Percentiles rank a stretch among this genome's conserved stretches.
Evolutionary conservation across 371 early-diverging fungal species (phyloP).

Genomic region (Lichtheimia hyalospora): DNA sequence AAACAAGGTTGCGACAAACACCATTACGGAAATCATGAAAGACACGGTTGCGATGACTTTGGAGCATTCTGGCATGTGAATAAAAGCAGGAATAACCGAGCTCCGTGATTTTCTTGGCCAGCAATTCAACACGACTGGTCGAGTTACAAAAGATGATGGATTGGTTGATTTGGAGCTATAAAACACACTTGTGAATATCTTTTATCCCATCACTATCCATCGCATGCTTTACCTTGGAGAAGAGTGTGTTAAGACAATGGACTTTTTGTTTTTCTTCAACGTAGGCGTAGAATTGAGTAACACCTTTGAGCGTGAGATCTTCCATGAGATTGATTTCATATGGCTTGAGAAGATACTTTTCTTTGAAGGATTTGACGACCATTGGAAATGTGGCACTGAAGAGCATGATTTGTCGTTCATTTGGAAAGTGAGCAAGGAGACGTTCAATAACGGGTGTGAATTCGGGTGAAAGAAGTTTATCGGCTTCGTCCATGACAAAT

Average conservation of each 20-base stretch:
- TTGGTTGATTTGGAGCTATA: slow-evolving; percentile 95
- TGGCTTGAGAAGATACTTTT: slow-evolving; percentile 92
- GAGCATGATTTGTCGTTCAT: slow-evolving; percentile 91
- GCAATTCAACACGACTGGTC: slow-evolving; percentile 94
- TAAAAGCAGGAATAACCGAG: slow-evolving; percentile 98
- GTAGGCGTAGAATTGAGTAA: slow-evolving; percentile 98
- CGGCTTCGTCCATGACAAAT: slow-evolving; percentile 99
- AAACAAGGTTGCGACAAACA: slow-evolving; percentile 94
- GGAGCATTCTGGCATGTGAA: slow-evolving; percentile 98
- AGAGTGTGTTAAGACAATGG: slow-evolving; percentile 96
- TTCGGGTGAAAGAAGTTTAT: slow-evolving; percentile 95
- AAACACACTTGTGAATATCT: not conserved
- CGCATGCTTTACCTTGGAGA: slow-evolving; percentile 75
- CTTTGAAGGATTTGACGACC: slow-evolving; percentile 94
- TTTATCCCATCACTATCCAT: not conserved
- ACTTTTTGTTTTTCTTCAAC: slow-evolving; percentile 98
- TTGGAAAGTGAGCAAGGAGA: slow-evolving; percentile 81
- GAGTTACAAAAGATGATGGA: slow-evolving; percentile 99
- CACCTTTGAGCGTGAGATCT: slow-evolving; percentile 95
- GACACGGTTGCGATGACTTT: slow-evolving; percentile 96
- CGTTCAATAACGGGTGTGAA: slow-evolving; percentile 96
- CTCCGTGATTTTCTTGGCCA: slow-evolving; percentile 98
- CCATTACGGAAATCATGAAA: slow-evolving; percentile 98
- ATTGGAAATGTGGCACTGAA: slow-evolving; percentile 99
- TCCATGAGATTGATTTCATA: slow-evolving; percentile 99